These are phyloP conservation scores for Saturnispora besseyi DNA, from an alignment of 805 yeast species.

Conservation along the genomic window DNA sequence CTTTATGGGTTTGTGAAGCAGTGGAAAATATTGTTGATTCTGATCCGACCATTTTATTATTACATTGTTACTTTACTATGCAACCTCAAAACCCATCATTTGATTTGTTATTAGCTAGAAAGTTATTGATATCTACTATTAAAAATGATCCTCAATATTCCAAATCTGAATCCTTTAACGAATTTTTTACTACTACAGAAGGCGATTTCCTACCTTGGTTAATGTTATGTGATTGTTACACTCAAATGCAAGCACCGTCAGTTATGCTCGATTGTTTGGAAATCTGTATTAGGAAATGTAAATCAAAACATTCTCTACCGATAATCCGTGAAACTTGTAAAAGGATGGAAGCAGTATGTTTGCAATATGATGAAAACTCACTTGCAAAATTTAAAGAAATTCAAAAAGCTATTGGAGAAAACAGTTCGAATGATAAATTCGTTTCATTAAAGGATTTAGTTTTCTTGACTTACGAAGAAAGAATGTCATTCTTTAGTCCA, in stretches of 20 bases:
- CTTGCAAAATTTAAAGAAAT: background rate
- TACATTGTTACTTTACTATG: conserved; percentile 43
- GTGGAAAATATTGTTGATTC: conserved; percentile 39
- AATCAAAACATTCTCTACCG: conserved; percentile 3
- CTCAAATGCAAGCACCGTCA: conserved; percentile 36
- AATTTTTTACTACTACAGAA: conserved; percentile 13
- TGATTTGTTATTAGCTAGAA: conserved; percentile 31
- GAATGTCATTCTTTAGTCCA: conserved; percentile 1
- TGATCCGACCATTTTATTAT: conserved; percentile 35
- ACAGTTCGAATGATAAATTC: background rate
- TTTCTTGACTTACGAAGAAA: conserved; percentile 3
- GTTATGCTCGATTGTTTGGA: conserved; percentile 49
- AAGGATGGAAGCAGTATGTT: background rate
- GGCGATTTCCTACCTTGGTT: conserved; percentile 54
- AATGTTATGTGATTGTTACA: conserved; percentile 44
- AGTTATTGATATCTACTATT: conserved; percentile 25
- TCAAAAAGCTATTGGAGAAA: conserved; percentile 1
- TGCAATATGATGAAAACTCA: background rate
- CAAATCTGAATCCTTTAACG: background rate
- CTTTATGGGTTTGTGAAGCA: conserved; percentile 40
- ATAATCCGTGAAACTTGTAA: background rate
- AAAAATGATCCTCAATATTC: conserved; percentile 6
- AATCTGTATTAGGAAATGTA: conserved; percentile 28
- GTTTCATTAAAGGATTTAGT: conserved; percentile 3
- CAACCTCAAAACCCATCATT: conserved; percentile 22